Evolutionary conservation across 257 asterid genomes (phyloP), one percentile per base, ranked within the genome.

Genomic region (Nicotiana noctiflora): DNA sequence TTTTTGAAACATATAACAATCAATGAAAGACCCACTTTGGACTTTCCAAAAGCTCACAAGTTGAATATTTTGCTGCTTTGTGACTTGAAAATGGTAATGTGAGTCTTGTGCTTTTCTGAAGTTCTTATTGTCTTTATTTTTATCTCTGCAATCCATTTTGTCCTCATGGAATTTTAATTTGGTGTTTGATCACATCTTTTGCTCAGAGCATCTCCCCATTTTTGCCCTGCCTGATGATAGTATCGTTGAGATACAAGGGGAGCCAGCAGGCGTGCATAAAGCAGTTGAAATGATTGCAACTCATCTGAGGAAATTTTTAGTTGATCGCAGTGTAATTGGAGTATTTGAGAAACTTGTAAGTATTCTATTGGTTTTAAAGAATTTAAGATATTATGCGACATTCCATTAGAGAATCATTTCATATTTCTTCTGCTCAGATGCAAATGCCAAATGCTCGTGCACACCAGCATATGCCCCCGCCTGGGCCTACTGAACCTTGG

Each of bases 231-330:
- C 92, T 13, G 98, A 94, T 75, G 98, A 94, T 82, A 93, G 95
- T 82, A 88, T 94, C 84, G 97, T 94, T 84, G 98, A 93, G 93
- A 89, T 94, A 87, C 96, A 90, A 84, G 98, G 98, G 86, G 96
- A 92, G 75, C 90, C 98, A 61, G 87, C 89, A 32, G 91, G 91
- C 17, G 81, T 88, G 86, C 92, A 90, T 37, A 93, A 90, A 89
- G 98, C 96, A 34, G 90, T 93, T 79, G 98, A 93, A 84, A 80
- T 92, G 83, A 88, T 94, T 83, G 97, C 93, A 59, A 66, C 90
- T 56, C 96, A 94, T 77, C 95, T 93, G 40, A 90, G 98, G 89
- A 94, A 90, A 81, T 94, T 93, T 85, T 88, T 94, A 80, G 98
- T 93, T 63, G 98, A 93, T 86, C 95, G 98, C 63, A 92, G 98